These are phyloP conservation scores for Elsinoe batatas DNA, from an alignment of 2,329 filamentous ascomycete species.

Conservation along the genomic window DNA sequence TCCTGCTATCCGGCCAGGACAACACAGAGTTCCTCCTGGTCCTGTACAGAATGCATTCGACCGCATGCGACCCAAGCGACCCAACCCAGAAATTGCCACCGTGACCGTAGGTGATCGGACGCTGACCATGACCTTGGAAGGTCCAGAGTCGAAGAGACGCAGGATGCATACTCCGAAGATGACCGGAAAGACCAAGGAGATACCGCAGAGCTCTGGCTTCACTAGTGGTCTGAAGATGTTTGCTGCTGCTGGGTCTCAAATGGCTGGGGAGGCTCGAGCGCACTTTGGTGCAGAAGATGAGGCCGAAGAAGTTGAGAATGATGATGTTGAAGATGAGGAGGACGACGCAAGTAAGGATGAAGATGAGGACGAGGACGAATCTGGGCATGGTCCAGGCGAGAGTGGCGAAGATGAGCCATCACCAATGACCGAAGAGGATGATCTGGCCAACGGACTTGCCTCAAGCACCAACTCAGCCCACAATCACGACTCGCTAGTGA, in stretches of 20 bases:
- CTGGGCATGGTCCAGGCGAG: slow-evolving; percentile 47
- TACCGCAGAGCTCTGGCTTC: slow-evolving; percentile 29
- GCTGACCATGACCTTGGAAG: slow-evolving; percentile 52
- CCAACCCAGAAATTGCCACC: slow-evolving; percentile 55
- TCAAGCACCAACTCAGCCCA: background rate
- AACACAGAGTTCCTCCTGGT: slow-evolving; percentile 32
- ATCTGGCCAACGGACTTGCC: background rate
- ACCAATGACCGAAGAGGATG: background rate
- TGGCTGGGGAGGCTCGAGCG: slow-evolving; percentile 28
- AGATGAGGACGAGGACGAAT: slow-evolving; percentile 66
- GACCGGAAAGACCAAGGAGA: slow-evolving; percentile 35
- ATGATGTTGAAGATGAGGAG: slow-evolving; percentile 22
- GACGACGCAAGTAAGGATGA: slow-evolving; percentile 45
- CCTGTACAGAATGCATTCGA: slow-evolving; percentile 53
- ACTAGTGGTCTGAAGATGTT: slow-evolving; percentile 42
- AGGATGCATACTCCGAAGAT: slow-evolving; percentile 33
- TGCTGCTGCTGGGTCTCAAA: slow-evolving; percentile 44
- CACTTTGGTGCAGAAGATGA: slow-evolving; percentile 19
- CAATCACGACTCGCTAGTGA: background rate
- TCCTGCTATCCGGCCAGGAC: slow-evolving; percentile 22
- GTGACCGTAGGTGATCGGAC: slow-evolving; percentile 65
- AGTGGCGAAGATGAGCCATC: slow-evolving; percentile 56
- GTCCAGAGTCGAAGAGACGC: slow-evolving; percentile 41
- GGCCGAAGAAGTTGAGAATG: slow-evolving; percentile 20
- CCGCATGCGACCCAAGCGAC: slow-evolving; percentile 54